These are phyloP conservation scores for Teunomyces kruisii DNA, from an alignment of 805 yeast species.

Conservation along the genomic window DNA sequence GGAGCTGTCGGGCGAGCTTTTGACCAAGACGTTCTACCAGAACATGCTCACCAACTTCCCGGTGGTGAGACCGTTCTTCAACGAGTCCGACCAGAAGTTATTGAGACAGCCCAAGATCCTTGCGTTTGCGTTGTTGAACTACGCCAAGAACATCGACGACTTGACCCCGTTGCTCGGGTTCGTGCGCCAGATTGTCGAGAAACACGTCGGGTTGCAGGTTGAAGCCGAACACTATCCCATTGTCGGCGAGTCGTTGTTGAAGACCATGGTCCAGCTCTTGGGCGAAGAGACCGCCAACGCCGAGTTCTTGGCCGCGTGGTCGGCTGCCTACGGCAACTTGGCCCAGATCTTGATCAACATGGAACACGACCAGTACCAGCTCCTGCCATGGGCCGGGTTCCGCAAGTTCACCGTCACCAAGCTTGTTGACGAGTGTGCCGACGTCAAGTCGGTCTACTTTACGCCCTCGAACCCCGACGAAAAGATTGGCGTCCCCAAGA, in stretches of 20 bases:
- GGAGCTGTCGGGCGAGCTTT: constrained; percentile 50
- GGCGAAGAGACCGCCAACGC: constrained; percentile 60
- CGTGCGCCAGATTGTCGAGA: constrained; percentile 59
- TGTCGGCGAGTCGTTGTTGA: constrained; percentile 59
- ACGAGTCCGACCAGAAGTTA: constrained; percentile 53
- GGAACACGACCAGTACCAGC: constrained; percentile 48
- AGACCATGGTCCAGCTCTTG: constrained; percentile 52
- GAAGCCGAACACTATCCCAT: constrained; percentile 64
- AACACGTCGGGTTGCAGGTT: constrained; percentile 66
- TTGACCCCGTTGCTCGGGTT: constrained; percentile 51
- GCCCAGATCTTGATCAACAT: constrained; percentile 60
- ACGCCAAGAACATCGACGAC: constrained; percentile 64
- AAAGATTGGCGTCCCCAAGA: constrained; percentile 21
- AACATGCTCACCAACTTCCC: constrained; percentile 55
- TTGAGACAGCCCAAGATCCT: constrained; percentile 62
- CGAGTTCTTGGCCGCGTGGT: constrained; percentile 63
- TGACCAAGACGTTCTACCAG: constrained; percentile 55
- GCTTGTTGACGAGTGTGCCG: constrained; percentile 43
- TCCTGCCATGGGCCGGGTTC: constrained; percentile 56
- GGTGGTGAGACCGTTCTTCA: constrained; percentile 60
- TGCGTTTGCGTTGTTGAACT: constrained; percentile 59
- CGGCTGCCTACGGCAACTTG: constrained; percentile 59
- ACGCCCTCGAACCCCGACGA: constrained; percentile 36
- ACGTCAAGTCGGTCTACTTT: constrained; percentile 53
- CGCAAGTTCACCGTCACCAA: constrained; percentile 47